Percentiles rank a stretch among this genome's conserved stretches.
These are phyloP conservation scores for Ceratobasidium sp. DNA, from an alignment of 1,284 basidiomycete genomes.

Conservation along the genomic window DNA sequence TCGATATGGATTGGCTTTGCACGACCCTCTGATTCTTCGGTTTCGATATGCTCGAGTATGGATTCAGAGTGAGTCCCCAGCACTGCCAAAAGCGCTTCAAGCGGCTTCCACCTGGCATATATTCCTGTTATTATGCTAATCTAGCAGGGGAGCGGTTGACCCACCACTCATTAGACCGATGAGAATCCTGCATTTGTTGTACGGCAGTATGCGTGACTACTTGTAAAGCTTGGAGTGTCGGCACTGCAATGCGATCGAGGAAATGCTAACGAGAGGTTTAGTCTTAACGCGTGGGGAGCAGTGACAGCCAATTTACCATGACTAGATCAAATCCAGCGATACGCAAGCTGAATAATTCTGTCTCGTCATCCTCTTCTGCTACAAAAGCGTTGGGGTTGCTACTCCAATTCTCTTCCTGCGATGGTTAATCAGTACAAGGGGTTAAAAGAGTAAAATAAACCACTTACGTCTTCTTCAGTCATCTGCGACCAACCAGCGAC, in stretches of 20 bases:
- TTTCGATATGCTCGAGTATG: constrained; percentile 81
- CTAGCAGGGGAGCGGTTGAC: neutral
- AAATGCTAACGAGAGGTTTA: constrained; percentile 60
- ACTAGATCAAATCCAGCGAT: constrained; percentile 88
- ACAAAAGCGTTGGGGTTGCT: constrained; percentile 92
- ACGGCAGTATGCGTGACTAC: constrained; percentile 70
- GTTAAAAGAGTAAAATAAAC: neutral
- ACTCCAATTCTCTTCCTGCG: constrained; percentile 91
- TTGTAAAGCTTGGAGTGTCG: constrained; percentile 72
- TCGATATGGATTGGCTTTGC: constrained; percentile 82
- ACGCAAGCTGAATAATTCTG: constrained; percentile 83
- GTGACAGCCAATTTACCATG: constrained; percentile 64
- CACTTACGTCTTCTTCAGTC: constrained; percentile 85
- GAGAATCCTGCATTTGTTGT: constrained; percentile 66
- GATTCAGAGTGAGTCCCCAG: constrained; percentile 88
- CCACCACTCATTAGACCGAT: constrained; percentile 26
- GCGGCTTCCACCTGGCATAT: constrained; percentile 82
- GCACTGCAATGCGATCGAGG: constrained; percentile 74
- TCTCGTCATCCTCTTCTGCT: constrained; percentile 95
- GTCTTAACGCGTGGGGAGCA: constrained; percentile 35
- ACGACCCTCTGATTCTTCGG: constrained; percentile 70
- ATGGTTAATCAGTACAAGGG: neutral
- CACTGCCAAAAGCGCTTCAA: constrained; percentile 87
- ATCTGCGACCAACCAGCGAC: constrained; percentile 87
- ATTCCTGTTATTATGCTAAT: neutral